Conservation (phyloP, 345 rosid genomes). For the Rhizophora apiculata region DNA sequence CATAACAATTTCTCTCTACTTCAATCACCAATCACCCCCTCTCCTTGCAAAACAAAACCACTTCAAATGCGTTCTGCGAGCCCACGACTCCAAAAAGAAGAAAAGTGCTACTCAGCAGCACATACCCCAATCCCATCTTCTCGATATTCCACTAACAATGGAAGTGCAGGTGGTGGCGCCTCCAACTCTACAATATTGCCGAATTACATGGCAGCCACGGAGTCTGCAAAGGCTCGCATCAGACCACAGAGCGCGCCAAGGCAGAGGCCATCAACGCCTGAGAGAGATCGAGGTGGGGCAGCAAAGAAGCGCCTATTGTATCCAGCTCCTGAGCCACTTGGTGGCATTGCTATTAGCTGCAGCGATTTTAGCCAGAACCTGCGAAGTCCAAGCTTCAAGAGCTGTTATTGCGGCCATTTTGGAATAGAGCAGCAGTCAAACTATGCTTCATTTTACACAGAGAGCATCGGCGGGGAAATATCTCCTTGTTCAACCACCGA, state of each 20-base stretch:
- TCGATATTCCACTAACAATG: neutral
- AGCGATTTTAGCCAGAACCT: slow-evolving; percentile 36
- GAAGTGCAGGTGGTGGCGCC: too few species aligned
- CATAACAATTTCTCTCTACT: too few species aligned
- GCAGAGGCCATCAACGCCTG: slow-evolving; percentile 58
- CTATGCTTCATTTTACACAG: slow-evolving; percentile 44
- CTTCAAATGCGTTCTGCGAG: slow-evolving; percentile 62
- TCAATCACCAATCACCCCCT: too few species aligned
- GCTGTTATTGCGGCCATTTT: slow-evolving; percentile 44
- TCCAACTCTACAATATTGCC: slow-evolving; percentile 10
- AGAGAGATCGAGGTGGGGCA: slow-evolving; percentile 12
- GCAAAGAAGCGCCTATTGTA: slow-evolving; percentile 69
- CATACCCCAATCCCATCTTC: slow-evolving; percentile 10
- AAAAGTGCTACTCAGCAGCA: slow-evolving; percentile 7
- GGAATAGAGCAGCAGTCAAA: slow-evolving; percentile 46
- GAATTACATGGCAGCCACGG: slow-evolving; percentile 30
- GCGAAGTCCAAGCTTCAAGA: slow-evolving; percentile 80
- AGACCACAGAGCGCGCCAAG: slow-evolving; percentile 68
- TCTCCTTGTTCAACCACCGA: slow-evolving; percentile 74
- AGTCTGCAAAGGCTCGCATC: slow-evolving; percentile 26
- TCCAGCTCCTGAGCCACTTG: slow-evolving; percentile 39
- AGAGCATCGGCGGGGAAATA: slow-evolving; percentile 54
- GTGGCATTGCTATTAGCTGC: neutral
- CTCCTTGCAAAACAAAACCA: slow-evolving; percentile 21
- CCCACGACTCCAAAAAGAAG: slow-evolving; percentile 40